These are phyloP conservation scores for Conticribra guillardii DNA, from an alignment of 108 stramenopile species.

Conservation along the genomic window DNA sequence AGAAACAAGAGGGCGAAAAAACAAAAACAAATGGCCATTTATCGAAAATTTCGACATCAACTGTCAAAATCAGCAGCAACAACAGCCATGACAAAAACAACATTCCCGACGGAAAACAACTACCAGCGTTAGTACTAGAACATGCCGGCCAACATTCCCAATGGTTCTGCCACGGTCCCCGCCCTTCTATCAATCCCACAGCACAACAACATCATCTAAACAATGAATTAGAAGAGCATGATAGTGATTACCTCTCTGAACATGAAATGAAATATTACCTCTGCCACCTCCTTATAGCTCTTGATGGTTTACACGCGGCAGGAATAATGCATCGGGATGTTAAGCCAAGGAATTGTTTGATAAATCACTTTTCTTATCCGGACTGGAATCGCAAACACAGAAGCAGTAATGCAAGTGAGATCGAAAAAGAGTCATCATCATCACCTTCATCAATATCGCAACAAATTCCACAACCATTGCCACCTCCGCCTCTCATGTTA, in stretches of 20 bases:
- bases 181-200: neutral
- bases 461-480: neutral
- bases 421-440: neutral
- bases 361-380: conserved; percentile 52
- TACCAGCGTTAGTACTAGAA: conserved; percentile 85
- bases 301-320: conserved; percentile 80
- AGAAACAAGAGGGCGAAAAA: neutral
- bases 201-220: conserved; percentile 1
- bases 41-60: neutral
- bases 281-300: conserved; percentile 86
- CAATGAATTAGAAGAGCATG: conserved; percentile 3
- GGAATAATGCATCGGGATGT: conserved; percentile 96
- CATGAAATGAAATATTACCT: conserved; percentile 88
- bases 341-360: conserved; percentile 93
- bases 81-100: conserved; percentile 1
- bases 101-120: conserved; percentile 25
- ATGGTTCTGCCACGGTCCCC: conserved; percentile 85
- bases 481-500: conserved; percentile 71
- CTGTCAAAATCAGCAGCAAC: neutral
- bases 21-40: neutral
- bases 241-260: conserved; percentile 63
- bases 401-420: neutral
- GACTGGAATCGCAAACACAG: conserved; percentile 18
- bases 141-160: conserved; percentile 82
- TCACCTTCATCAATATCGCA: neutral